These are phyloP conservation scores for Macrolepiota albuminosa DNA, from an alignment of 768 basidiomycete genomes.

Conservation along the genomic window DNA sequence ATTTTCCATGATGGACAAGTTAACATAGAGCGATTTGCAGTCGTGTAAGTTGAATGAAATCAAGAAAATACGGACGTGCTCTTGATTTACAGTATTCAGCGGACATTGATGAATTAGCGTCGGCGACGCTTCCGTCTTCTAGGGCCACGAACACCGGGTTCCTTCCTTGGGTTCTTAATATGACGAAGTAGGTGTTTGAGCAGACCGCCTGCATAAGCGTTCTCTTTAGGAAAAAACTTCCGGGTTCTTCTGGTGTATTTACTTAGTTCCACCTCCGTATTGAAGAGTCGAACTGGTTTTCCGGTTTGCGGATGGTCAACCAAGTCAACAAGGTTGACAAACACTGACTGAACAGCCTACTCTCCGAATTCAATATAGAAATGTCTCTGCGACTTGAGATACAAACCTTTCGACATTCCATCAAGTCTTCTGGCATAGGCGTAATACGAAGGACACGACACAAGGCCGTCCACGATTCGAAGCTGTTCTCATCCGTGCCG, in stretches of 20 bases:
- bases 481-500: slow-evolving; percentile 25
- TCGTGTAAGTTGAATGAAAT: neutral
- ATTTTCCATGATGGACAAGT: neutral
- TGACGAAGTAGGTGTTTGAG: slow-evolving; percentile 27
- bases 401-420: slow-evolving; percentile 22
- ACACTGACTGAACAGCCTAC: slow-evolving; percentile 23
- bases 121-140: neutral
- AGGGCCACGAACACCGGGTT: neutral
- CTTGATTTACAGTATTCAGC: neutral
- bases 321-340: slow-evolving; percentile 38
- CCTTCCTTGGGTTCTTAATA: slow-evolving; percentile 16
- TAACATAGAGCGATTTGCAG: neutral
- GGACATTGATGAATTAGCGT: neutral
- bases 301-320: slow-evolving; percentile 18
- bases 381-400: no score
- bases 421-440: slow-evolving; percentile 21
- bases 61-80: neutral
- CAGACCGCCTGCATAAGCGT: slow-evolving; percentile 26
- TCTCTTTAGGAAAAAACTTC: slow-evolving; percentile 28
- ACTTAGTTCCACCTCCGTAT: slow-evolving; percentile 22
- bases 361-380: neutral
- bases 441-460: slow-evolving; percentile 21
- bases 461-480: slow-evolving; percentile 25
- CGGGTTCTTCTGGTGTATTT: slow-evolving; percentile 21
- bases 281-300: slow-evolving; percentile 16